Base-by-base conservation (phyloP, 169 alveolate genomes). In the Pseudocohnilembus persalinus region DNA sequence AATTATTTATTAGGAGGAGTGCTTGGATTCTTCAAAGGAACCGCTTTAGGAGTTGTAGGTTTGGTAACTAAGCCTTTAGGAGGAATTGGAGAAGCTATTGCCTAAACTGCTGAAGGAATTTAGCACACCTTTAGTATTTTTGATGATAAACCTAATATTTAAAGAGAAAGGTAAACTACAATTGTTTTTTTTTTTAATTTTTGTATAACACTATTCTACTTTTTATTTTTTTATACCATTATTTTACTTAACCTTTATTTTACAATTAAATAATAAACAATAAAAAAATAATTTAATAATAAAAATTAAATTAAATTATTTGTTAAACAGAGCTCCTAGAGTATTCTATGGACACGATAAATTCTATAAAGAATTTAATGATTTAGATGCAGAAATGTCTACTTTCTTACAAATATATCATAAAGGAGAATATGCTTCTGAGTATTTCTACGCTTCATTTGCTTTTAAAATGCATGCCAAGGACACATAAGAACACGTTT, bases 81-180 rank as follows among this genome's bases (percentile, higher is more conserved):
- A 68, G 98, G 98, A 1, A 95, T 92, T 29, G 80, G 94, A 64
- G 98, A 96, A 87, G 91, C 95, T 26, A 94, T 94, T 29, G 88
- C 96, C 0, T 93, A 93, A 86, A 94, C 97, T 28, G 87, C 98
- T 0, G 98, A 96, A 90, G 98, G 98, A 35, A 92, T 95, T 1
- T 95, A 94, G 83, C 94, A 96, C 85, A 92, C 96, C 24, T 93
- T 95, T 6, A 89, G 81, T 49, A 90, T 84, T 74, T 92, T 91
- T 86, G 94, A 88, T 72, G 90, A 90, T 29, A 83, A 85, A 49
- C 89, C 85, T 11, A 84, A 82, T 31, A 89, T 80, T 80, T 88
- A 88, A 79, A 92, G 97, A 87, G 76, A 81, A 73, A 87, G 96
- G 76, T 85, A 81, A 20, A 97, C 98, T 26, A 91, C 97, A 84